Evolutionary conservation across 768 basidiomycete genomes (phyloP).

Genomic region (Flagelloscypha sp.): DNA sequence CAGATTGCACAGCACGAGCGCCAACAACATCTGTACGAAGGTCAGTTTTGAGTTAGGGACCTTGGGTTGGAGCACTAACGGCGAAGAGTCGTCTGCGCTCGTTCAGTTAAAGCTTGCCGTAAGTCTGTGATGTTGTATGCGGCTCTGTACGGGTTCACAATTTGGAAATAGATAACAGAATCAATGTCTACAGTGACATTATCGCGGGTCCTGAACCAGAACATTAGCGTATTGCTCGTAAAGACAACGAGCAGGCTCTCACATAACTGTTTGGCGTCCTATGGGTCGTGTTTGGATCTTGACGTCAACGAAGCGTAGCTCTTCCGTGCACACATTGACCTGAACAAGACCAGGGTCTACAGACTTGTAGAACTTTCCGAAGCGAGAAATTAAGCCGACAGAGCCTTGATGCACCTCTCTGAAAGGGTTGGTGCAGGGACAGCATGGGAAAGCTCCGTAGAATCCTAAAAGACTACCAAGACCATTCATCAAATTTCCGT

Average conservation of each 20-base stretch:
- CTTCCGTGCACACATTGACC: constrained; percentile 92
- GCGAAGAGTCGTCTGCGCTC: constrained; percentile 91
- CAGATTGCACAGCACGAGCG: constrained; percentile 87
- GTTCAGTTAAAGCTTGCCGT: constrained; percentile 74
- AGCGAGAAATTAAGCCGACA: constrained; percentile 86
- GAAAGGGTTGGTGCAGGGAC: constrained; percentile 81
- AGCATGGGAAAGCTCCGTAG: constrained; percentile 73
- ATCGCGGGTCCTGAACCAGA: constrained; percentile 63
- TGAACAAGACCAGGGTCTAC: constrained; percentile 89
- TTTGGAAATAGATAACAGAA: constrained; percentile 91
- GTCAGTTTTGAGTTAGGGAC: too few relatives aligned
- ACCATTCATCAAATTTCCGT: constrained; percentile 71
- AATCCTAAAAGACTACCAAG: constrained; percentile 64
- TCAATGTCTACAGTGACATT: constrained; percentile 95
- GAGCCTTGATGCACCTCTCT: constrained; percentile 80
- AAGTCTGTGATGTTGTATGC: constrained; percentile 91
- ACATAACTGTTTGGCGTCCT: constrained; percentile 82
- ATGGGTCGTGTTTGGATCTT: constrained; percentile 92
- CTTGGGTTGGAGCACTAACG: too few relatives aligned
- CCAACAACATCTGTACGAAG: constrained; percentile 99
- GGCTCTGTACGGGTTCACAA: constrained; percentile 83
- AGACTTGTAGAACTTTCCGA: constrained; percentile 94
- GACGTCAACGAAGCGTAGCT: constrained; percentile 80
- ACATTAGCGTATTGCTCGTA: neutral
- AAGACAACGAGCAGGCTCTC: constrained; percentile 12